Base-by-base conservation (phyloP, 768 basidiomycete species). In the Mycena kentingensis region DNA sequence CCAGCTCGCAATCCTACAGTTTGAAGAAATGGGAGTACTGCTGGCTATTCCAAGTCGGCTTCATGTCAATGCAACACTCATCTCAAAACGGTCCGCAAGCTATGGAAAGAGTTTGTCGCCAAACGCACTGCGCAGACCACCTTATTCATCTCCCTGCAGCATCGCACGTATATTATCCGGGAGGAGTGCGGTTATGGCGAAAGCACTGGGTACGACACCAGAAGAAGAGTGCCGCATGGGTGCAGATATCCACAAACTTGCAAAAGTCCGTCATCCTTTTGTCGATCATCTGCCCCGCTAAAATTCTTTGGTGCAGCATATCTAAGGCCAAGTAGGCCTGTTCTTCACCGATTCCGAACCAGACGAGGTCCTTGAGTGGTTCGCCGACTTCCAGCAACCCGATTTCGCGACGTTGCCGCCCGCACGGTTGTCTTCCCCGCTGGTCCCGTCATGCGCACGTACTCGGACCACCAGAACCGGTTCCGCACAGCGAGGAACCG, bases 401-500 rank as follows among this genome's bases (percentile, higher is more conserved):
- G 94, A 98, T 70, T 99, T 90, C 70, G 95, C 93, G 18, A 93
- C 67, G 68, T 73, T 25, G 93, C 94, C 3, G 77, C 79, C 39
- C 79, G 84, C 54, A 87, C 88, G 0, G 81, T 97, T 50, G 73
- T 77, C 27, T 76, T 99, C 16, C 89, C 93, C 13, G 81, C 72
- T 53, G 95, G 95, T 29, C 92, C 96, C 19, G 83, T 98, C 49
- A 81, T 94, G 85, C 81, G 83, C 56, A 80, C 79, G 36, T 79
- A 88, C 66, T 87, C 88, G 3, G 86, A 89, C 57, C 88, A 0
- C 82, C 88, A 32, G 87, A 94, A 60, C 88, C 92, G 2, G 95
- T 98, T 70, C 93, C 97, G 31, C 94, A 98, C 69, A 94, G 93
- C 63, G 93, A 98, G 74, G 97, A 99, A 57, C 94, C 95, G 19